These are phyloP conservation scores for Mycena belliarum DNA, from an alignment of 768 basidiomycete species.

Conservation along the genomic window DNA sequence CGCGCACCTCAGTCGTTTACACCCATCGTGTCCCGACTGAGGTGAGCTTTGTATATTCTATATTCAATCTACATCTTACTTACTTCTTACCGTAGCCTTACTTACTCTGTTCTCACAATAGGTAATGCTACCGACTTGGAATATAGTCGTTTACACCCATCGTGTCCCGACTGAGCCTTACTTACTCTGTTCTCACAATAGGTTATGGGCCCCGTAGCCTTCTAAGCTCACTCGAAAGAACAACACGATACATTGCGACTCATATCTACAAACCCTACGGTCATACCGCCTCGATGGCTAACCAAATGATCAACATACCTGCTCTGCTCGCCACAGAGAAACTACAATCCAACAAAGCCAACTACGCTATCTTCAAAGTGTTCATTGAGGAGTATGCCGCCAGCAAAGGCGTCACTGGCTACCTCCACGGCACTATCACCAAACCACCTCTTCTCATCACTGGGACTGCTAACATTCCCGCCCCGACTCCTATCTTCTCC, in stretches of 20 bases:
- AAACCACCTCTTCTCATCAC: conserved; percentile 2
- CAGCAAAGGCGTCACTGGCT: conserved; percentile 2
- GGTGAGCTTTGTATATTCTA: no score
- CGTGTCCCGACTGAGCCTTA: no score
- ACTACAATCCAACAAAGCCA: conserved; percentile 7
- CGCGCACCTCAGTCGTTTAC: no score
- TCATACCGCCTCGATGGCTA: conserved; percentile 4
- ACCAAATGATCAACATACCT: conserved; percentile 6
- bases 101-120: no score
- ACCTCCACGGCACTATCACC: conserved; percentile 5
- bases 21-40: no score
- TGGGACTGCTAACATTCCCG: background rate
- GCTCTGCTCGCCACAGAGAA: conserved; percentile 4
- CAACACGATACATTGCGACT: conserved; percentile 6
- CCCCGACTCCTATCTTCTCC: conserved; percentile 6
- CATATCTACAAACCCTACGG: background rate
- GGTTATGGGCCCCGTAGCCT: background rate
- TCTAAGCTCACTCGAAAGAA: conserved; percentile 6
- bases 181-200: no score
- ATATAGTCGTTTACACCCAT: no score
- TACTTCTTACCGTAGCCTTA: no score
- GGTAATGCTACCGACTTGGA: no score
- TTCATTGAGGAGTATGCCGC: conserved; percentile 7
- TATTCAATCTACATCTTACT: no score
- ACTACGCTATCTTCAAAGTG: conserved; percentile 4